phyloP scores from a whole-genome alignment of 2,329 filamentous ascomycete species.

The Ophiocordyceps camponoti-saundersi region DNA sequence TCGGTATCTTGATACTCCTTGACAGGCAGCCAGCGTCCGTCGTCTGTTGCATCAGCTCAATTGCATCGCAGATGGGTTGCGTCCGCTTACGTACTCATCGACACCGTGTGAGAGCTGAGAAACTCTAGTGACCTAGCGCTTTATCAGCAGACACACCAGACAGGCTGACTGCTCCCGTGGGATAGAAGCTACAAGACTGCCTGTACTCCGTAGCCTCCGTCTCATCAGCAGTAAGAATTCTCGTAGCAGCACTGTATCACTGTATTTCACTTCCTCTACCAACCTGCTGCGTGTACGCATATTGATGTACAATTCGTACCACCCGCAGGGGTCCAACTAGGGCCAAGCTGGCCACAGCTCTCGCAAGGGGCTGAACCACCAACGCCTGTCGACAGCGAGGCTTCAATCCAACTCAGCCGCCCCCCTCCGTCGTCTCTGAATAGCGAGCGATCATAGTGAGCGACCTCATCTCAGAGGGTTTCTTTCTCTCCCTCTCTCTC shows the following conservation, averaged over 20 bases:
- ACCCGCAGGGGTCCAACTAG: background rate
- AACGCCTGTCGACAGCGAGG: background rate
- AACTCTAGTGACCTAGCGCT: too few species aligned
- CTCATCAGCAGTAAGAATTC: background rate
- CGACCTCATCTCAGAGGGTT: background rate
- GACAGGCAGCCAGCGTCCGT: too few species aligned
- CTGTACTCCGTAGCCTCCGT: too few species aligned
- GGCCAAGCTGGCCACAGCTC: background rate
- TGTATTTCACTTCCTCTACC: background rate
- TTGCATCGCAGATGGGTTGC: too few species aligned
- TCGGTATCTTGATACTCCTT: too few species aligned
- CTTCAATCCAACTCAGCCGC: background rate
- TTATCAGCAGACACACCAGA: too few species aligned
- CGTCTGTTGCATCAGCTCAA: too few species aligned
- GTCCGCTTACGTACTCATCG: too few species aligned
- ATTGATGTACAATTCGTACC: background rate
- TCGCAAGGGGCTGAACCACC: background rate
- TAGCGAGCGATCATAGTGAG: background rate
- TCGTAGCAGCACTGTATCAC: background rate
- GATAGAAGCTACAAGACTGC: too few species aligned
- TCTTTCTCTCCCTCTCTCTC: background rate
- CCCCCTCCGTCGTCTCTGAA: background rate
- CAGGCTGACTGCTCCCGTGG: too few species aligned
- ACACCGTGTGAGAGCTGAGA: too few species aligned
- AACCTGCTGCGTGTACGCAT: too few species aligned